Evolutionary conservation across 495 filamentous ascomycete genomes (phyloP).

Genomic region (Neurospora tetrasperma): DNA sequence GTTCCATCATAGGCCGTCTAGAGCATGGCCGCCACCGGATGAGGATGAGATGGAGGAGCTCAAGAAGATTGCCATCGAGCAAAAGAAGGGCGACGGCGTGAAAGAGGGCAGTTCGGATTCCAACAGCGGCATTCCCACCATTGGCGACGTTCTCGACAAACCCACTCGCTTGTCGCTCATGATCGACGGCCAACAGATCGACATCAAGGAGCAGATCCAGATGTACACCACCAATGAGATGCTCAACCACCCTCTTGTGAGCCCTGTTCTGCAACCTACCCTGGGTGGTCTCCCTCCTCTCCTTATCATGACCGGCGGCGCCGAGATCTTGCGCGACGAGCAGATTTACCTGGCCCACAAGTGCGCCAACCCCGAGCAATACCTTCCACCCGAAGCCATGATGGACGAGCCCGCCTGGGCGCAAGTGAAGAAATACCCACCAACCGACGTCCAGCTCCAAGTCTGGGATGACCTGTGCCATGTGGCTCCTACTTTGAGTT

Average conservation of each 20-base stretch:
- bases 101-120: background rate
- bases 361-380: conserved; percentile 67
- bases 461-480: conserved; percentile 94
- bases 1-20: conserved; percentile 75
- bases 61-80: conserved; percentile 22
- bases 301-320: conserved; percentile 75
- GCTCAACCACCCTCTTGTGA: conserved; percentile 78
- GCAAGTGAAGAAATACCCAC: conserved; percentile 55
- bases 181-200: conserved; percentile 57
- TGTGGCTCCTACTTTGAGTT: conserved; percentile 81
- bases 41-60: conserved; percentile 50
- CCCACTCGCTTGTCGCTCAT: conserved; percentile 46
- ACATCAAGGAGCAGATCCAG: conserved; percentile 78
- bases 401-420: conserved; percentile 52
- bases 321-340: conserved; percentile 82
- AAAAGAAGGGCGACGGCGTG: conserved; percentile 13
- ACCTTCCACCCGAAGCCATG: conserved; percentile 55
- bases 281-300: conserved; percentile 83
- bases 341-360: conserved; percentile 95
- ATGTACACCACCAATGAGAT: conserved; percentile 88
- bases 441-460: conserved; percentile 90
- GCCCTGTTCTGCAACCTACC: conserved; percentile 73
- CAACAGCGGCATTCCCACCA: conserved; percentile 10
- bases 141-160: conserved; percentile 25
- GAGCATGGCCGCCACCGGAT: conserved; percentile 85